phyloP scores from a whole-genome alignment of 441 rosid genomes.

The Mallotus repandus region DNA sequence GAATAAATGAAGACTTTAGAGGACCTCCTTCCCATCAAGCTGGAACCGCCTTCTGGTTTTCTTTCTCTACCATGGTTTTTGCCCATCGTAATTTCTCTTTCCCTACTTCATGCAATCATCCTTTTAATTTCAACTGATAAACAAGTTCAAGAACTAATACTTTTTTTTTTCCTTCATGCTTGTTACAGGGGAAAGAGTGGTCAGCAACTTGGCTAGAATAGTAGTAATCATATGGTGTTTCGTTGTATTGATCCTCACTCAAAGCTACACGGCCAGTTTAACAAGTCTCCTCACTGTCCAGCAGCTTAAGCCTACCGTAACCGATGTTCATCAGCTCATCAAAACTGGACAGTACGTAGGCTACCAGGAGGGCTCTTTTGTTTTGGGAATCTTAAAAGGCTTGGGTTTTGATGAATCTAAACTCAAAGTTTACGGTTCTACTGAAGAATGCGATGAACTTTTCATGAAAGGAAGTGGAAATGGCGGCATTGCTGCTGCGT shows the following conservation, averaged over 20 bases:
- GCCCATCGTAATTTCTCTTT: conserved; percentile 42
- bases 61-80: conserved; percentile 75
- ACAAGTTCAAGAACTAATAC: conserved; percentile 17
- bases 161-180: too few species aligned
- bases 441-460: conserved; percentile 35
- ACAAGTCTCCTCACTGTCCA: conserved; percentile 50
- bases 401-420: conserved; percentile 40
- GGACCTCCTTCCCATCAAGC: conserved; percentile 49
- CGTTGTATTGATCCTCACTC: conserved; percentile 4
- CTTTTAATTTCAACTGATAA: not conserved
- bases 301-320: conserved; percentile 37
- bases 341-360: conserved; percentile 46
- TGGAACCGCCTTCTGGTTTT: conserved; percentile 65
- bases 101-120: too few species aligned
- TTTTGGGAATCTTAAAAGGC: conserved; percentile 30
- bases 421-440: conserved; percentile 31
- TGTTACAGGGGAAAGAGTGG: not conserved
- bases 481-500: conserved; percentile 56
- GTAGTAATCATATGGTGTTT: conserved; percentile 51
- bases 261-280: conserved; percentile 67
- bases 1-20: conserved; percentile 54
- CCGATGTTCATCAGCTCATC: conserved; percentile 37
- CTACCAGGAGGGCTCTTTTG: conserved; percentile 37
- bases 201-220: conserved; percentile 32
- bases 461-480: conserved; percentile 41